These are phyloP conservation scores for Fusarium annulatum DNA, from an alignment of 2,329 filamentous ascomycete genomes.

Conservation along the genomic window DNA sequence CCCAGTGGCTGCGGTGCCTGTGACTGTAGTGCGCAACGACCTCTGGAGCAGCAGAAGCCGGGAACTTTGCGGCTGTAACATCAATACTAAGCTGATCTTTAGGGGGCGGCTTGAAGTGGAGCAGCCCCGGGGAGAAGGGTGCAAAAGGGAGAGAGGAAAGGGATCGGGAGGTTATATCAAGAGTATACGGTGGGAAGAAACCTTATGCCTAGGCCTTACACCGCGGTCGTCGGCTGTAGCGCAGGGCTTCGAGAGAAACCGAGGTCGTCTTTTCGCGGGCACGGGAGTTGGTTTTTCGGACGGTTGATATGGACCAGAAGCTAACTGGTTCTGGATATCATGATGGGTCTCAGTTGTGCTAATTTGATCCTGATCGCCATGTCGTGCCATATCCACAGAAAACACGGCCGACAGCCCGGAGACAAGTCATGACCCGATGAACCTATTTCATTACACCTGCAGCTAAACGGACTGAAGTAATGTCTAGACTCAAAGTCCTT, in stretches of 20 bases:
- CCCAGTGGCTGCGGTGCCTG: constrained; percentile 18
- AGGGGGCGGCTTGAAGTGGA: constrained; percentile 37
- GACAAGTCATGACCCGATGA: constrained; percentile 2
- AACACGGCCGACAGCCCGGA: constrained; percentile 17
- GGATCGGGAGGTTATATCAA: constrained; percentile 17
- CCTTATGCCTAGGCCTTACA: constrained; percentile 15
- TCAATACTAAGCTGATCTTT: constrained; percentile 25
- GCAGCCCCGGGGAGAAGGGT: constrained; percentile 43
- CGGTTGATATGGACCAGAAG: constrained; percentile 20
- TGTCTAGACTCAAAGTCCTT: not conserved
- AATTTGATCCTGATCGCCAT: constrained; percentile 2
- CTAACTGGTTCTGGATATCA: constrained; percentile 30
- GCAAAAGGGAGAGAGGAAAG: constrained; percentile 7
- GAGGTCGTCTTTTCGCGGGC: constrained; percentile 36
- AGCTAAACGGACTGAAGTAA: not conserved
- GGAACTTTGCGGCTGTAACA: constrained; percentile 35
- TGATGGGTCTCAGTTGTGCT: constrained; percentile 23
- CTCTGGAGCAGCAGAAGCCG: constrained; percentile 37
- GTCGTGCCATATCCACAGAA: constrained; percentile 13
- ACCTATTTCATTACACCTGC: not conserved
- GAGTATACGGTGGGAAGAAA: constrained; percentile 19
- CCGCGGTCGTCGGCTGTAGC: constrained; percentile 43
- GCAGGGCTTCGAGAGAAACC: constrained; percentile 29
- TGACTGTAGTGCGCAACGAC: constrained; percentile 27
- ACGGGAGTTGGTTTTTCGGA: constrained; percentile 27